Base-by-base conservation (phyloP, 208 protist species). In the Trypanosoma avium region DNA sequence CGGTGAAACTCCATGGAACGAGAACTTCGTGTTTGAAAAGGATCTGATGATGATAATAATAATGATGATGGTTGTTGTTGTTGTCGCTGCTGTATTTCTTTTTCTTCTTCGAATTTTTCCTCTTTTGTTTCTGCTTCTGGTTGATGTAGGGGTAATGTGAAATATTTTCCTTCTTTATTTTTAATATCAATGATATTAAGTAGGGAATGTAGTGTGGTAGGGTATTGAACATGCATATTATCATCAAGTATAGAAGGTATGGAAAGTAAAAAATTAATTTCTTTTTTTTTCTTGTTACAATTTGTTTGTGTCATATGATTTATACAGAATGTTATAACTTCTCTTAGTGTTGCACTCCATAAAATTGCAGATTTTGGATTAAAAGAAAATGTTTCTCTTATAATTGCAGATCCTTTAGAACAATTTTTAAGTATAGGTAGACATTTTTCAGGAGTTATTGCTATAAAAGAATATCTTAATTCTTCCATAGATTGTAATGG, bases 401-500 rank as follows among this genome's bases (percentile, higher is more conserved):
- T 46, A 13, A 35, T 33, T 4, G 30, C 55, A 50, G 32, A 19
- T 19, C 54, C 64, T 13, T 8, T 27, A 53, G 35, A 26, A 26
- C 46, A 70, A 0, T 3, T 40, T 0, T 22, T 29, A 6, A 63
- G 27, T 9, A 22, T 21, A 7, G 56, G 32, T 4, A 70, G 12
- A 49, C 43, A 70, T 21, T 49, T 56, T 4, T 32, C 56, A 17
- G 33, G 3, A 26, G 27, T 55, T 13, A 26, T 43, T 15, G 55
- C 5, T 24, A 42, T 33, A 58, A 61, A 49, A 17, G 46, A 40
- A 38, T 54, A 19, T 7, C 54, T 45, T 13, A 70, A 38, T 33
- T 70, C 64, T n/a, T 70, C 64, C 29, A 70, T 17, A 19, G 64
- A 70, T 19, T 63, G 64, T 3, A 61, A 35, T 9, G 64, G 64